A percentile compares a stretch with the other conserved stretches of the same genome.
These are phyloP conservation scores for Chaetoscypha palmicola DNA, from an alignment of 2,329 filamentous ascomycete species.

Conservation along the genomic window DNA sequence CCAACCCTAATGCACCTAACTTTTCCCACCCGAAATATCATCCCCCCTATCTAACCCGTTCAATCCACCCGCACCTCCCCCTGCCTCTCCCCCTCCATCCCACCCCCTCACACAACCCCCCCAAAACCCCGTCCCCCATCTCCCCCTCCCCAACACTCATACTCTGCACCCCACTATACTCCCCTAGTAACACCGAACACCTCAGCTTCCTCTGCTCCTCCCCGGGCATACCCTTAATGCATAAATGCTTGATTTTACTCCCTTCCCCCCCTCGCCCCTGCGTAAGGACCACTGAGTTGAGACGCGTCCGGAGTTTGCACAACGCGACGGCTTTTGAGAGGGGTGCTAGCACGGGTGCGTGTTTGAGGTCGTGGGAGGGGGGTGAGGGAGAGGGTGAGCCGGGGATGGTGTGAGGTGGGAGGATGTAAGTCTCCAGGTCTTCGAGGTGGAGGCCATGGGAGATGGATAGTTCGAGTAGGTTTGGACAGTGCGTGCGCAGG, in stretches of 20 bases:
- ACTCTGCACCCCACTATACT: background rate
- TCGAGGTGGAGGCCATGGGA: background rate
- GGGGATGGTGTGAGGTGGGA: background rate
- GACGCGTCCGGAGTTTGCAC: constrained; percentile 5
- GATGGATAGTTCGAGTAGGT: constrained; percentile 3
- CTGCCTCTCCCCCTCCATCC: constrained; percentile 5
- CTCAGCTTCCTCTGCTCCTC: constrained; percentile 9
- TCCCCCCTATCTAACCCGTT: too few relatives aligned
- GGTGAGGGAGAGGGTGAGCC: background rate
- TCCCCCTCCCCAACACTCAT: constrained; percentile 7
- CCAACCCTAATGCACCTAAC: too few relatives aligned
- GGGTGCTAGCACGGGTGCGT: background rate
- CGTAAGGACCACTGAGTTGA: background rate
- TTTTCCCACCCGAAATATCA: too few relatives aligned
- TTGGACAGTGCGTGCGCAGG: background rate
- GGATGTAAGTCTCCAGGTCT: constrained; percentile 2
- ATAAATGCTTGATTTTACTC: background rate
- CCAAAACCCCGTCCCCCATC: background rate
- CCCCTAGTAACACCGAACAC: constrained; percentile 3
- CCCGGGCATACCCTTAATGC: constrained; percentile 3
- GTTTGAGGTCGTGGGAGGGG: background rate
- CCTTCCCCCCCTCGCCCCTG: background rate
- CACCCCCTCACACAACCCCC: constrained; percentile 6
- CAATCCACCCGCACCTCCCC: constrained; percentile 5
- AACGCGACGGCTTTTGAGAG: constrained; percentile 4